Conservation (phyloP, 495 filamentous ascomycete species). For the Xylaria scruposa region DNA sequence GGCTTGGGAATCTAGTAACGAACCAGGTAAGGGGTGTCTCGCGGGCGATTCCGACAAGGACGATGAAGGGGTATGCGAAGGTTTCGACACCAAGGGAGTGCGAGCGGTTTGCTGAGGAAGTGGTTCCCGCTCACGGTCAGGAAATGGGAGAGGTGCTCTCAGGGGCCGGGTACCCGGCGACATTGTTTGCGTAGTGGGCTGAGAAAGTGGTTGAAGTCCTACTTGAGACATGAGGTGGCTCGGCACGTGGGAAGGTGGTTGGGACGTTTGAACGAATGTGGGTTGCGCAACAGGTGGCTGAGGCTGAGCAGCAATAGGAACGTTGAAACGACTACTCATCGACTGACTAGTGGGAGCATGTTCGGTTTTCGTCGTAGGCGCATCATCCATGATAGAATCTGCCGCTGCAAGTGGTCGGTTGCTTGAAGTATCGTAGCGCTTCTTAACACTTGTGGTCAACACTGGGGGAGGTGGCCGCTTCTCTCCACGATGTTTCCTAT, state of each 20-base stretch:
- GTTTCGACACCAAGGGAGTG: slow-evolving; percentile 36
- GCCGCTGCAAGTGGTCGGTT: slow-evolving; percentile 62
- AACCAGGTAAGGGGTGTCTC: slow-evolving; percentile 39
- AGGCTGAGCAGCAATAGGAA: slow-evolving; percentile 47
- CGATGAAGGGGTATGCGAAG: slow-evolving; percentile 31
- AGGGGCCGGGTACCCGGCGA: slow-evolving; percentile 47
- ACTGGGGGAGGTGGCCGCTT: slow-evolving; percentile 72
- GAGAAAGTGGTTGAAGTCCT: slow-evolving; percentile 37
- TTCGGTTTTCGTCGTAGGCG: slow-evolving; percentile 54
- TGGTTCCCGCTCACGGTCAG: slow-evolving; percentile 39
- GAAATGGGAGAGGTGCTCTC: slow-evolving; percentile 43
- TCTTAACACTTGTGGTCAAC: slow-evolving; percentile 57
- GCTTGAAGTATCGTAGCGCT: slow-evolving; percentile 56
- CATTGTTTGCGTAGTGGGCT: slow-evolving; percentile 44
- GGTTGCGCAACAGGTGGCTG: slow-evolving; percentile 37
- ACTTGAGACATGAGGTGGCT: slow-evolving; percentile 36
- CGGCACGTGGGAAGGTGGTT: slow-evolving; percentile 32
- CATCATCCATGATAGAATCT: slow-evolving; percentile 63
- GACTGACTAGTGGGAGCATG: slow-evolving; percentile 39
- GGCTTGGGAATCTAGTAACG: slow-evolving; percentile 35
- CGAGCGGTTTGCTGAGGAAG: slow-evolving; percentile 35
- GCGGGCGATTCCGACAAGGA: slow-evolving; percentile 35
- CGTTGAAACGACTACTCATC: slow-evolving; percentile 48
- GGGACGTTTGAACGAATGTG: slow-evolving; percentile 33
- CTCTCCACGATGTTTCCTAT: slow-evolving; percentile 71